Percentiles rank a stretch among this genome's conserved stretches.
These are phyloP conservation scores for Phaeotremella skinneri DNA, from an alignment of 768 basidiomycete genomes.

Conservation along the genomic window DNA sequence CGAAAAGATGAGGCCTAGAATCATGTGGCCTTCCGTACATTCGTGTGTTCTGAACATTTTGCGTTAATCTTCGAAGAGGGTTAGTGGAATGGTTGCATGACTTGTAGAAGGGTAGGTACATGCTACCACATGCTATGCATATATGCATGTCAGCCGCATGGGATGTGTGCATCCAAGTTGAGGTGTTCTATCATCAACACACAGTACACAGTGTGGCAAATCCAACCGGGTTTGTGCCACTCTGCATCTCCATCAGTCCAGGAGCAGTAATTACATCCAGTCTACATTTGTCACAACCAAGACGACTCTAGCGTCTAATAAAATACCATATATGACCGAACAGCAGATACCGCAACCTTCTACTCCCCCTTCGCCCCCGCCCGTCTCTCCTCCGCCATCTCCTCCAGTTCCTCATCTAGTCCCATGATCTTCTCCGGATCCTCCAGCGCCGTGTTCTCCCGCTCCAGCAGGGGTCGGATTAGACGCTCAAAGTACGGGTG, in stretches of 20 bases:
- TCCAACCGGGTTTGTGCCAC: too few relatives aligned
- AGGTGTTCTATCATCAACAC: too few relatives aligned
- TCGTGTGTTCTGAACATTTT: conserved; percentile 19
- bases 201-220: too few relatives aligned
- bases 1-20: conserved; percentile 27
- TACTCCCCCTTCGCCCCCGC: conserved; percentile 5
- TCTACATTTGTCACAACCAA: background rate
- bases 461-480: conserved; percentile 54
- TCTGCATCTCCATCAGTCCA: too few relatives aligned
- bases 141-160: background rate
- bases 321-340: background rate
- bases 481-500: conserved; percentile 56
- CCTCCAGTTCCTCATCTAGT: conserved; percentile 47
- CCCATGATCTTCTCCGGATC: conserved; percentile 51
- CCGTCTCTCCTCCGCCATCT: conserved; percentile 35
- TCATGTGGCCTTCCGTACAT: conserved; percentile 25
- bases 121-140: background rate
- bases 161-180: too few relatives aligned
- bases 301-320: background rate
- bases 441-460: conserved; percentile 48
- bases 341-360: background rate
- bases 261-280: too few relatives aligned
- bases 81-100: conserved; percentile 1
- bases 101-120: too few relatives aligned
- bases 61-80: background rate